phyloP scores from a whole-genome alignment of 371 early-diverging fungal genomes.

The Smittium mucronatum region DNA sequence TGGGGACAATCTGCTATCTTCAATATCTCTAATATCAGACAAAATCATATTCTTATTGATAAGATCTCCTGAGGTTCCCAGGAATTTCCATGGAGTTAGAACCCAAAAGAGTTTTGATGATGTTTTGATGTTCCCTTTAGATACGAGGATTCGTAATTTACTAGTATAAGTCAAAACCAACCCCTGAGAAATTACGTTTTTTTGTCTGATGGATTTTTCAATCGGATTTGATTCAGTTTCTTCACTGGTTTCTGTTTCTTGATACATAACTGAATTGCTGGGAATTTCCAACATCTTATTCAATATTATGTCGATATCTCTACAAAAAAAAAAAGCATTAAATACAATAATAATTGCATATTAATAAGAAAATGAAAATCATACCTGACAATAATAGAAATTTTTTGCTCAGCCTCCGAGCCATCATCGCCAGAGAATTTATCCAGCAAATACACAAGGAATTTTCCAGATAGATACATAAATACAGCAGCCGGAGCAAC shows the following conservation, averaged over 20 bases:
- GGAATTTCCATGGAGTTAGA: too few species aligned
- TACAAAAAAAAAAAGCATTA: constrained; percentile 3
- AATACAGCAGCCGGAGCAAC: constrained; percentile 40
- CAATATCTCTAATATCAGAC: constrained; percentile 55
- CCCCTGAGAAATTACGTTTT: constrained; percentile 45
- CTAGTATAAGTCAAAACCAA: constrained; percentile 23
- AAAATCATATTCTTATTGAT: constrained; percentile 55
- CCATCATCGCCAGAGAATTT: background rate
- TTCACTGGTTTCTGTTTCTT: too few species aligned
- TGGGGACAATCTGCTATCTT: constrained; percentile 41
- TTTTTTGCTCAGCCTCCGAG: background rate
- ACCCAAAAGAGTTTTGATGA: too few species aligned
- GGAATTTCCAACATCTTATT: constrained; percentile 19
- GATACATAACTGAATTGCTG: too few species aligned
- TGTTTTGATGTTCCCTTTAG: constrained; percentile 1
- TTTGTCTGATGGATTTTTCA: too few species aligned
- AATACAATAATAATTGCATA: background rate
- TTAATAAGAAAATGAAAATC: background rate
- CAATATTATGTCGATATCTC: constrained; percentile 10
- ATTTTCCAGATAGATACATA: constrained; percentile 22
- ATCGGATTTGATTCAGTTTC: too few species aligned
- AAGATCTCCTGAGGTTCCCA: too few species aligned
- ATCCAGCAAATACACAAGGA: constrained; percentile 11
- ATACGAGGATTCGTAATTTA: constrained; percentile 32
- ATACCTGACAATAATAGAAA: constrained; percentile 10